Base-by-base conservation (phyloP, 169 alveolate genomes). In the Cryptosporidium canis region DNA sequence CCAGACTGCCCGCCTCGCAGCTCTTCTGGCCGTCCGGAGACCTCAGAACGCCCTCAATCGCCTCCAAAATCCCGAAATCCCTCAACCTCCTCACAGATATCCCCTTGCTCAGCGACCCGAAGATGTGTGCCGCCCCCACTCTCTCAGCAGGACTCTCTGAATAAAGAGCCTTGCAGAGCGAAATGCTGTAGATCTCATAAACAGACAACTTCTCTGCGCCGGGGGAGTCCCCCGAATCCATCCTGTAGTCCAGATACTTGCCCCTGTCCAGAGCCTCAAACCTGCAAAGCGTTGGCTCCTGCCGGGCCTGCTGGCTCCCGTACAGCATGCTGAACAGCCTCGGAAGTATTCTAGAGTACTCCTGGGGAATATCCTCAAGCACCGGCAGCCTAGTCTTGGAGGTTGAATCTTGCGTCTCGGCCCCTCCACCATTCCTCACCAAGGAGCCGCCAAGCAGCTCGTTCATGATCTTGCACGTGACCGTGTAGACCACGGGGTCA, bases 61-160 rank as follows among this genome's bases (percentile, higher is more conserved):
- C 61, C 5, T 56, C 56, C 33, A 77, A 29, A 16, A 77, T 61
- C 9, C 71, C 71, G n/a, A 68, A 68, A 27, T 58, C 61, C 29
- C 58, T 35, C 31, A 77, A 41, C 18, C 37, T 39, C 35, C 64
- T 77, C 0, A 77, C 72, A 0, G 72, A 65, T 18, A 77, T 35
- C 1, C 68, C 87, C 27, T 77, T 55, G 5, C 66, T 41, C 18
- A 77, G 16, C n/a, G 87, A 55, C 2, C 87, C 87, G 31, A 77
- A 58, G 24, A 77, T 35, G 35, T 77, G 87, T 27, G 87, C 70
- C 1, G 87, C 56, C 16, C 87, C 87, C 8, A 77, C 61, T n/a
- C 65, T n/a, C 11, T 27, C 55, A 1, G 45, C 44, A 21, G 70
- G n/a, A 16, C 41, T 63, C 5, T 55, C 64, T 11, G 72, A 58